Percentiles rank a stretch among this genome's conserved stretches.
phyloP scores from a whole-genome alignment of 2,329 filamentous ascomycete species.

The Curvularia eragrostidis region DNA sequence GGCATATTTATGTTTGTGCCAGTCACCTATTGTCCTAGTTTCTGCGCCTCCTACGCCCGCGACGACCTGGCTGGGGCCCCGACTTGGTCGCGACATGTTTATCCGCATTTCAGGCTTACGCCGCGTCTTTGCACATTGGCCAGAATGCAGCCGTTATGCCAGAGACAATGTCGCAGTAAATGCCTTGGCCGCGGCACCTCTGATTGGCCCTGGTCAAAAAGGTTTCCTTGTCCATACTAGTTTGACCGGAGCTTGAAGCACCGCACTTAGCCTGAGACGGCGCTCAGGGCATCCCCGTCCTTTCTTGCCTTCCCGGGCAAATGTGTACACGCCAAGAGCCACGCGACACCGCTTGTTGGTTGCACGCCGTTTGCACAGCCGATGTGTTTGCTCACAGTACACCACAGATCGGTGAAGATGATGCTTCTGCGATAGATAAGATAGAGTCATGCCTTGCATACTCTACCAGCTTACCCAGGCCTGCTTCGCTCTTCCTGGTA shows the following conservation, averaged over 20 bases:
- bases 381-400: slow-evolving; percentile 10
- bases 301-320: slow-evolving; percentile 13
- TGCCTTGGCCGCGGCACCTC: slow-evolving; percentile 19
- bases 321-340: slow-evolving; percentile 19
- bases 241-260: slow-evolving; percentile 7
- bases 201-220: slow-evolving; percentile 31
- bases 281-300: slow-evolving; percentile 24
- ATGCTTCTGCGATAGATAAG: slow-evolving; percentile 1
- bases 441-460: neutral
- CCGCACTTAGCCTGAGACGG: slow-evolving; percentile 37
- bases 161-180: slow-evolving; percentile 36
- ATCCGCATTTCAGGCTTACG: slow-evolving; percentile 24
- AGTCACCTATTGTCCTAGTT: slow-evolving; percentile 14
- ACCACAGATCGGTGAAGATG: neutral
- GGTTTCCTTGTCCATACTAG: slow-evolving; percentile 26
- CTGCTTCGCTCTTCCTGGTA: neutral
- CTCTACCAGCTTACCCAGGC: slow-evolving; percentile 3
- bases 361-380: slow-evolving; percentile 5
- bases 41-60: slow-evolving; percentile 20
- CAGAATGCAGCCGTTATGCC: slow-evolving; percentile 31
- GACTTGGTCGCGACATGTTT: slow-evolving; percentile 24
- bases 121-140: slow-evolving; percentile 32
- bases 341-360: slow-evolving; percentile 14
- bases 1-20: neutral
- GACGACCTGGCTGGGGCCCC: slow-evolving; percentile 28